Conservation (phyloP, 1,284 basidiomycete genomes). For the Phlebopus sp. region DNA sequence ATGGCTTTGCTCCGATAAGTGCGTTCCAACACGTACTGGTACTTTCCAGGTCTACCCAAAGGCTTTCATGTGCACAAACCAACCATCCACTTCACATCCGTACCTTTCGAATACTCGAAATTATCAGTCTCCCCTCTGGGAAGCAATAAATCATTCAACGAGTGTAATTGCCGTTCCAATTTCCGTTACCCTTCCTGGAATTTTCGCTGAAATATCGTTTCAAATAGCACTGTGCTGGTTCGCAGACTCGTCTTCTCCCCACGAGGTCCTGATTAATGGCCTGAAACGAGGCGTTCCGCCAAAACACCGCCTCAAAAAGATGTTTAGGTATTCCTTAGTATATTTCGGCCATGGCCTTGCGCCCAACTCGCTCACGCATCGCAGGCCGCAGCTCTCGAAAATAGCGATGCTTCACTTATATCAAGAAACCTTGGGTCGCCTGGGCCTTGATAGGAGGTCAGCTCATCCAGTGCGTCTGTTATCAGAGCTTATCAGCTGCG, state of each 20-base stretch:
- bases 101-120: conserved; percentile 61
- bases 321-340: conserved; percentile 50
- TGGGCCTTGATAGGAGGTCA: conserved; percentile 15
- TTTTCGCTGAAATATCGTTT: conserved; percentile 1
- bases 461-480: neutral
- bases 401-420: conserved; percentile 46
- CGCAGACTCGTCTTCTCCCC: conserved; percentile 41
- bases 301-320: conserved; percentile 60
- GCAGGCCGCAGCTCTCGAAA: conserved; percentile 51
- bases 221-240: conserved; percentile 66
- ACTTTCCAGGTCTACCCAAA: conserved; percentile 37
- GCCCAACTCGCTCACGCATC: conserved; percentile 1
- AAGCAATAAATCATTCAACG: conserved; percentile 54
- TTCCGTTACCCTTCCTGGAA: conserved; percentile 8
- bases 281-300: conserved; percentile 71
- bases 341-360: neutral
- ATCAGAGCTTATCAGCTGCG: neutral
- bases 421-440: conserved; percentile 20
- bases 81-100: conserved; percentile 51
- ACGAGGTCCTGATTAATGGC: conserved; percentile 73
- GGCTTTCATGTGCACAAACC: conserved; percentile 51
- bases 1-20: neutral
- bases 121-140: conserved; percentile 31
- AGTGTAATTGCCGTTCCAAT: conserved; percentile 45
- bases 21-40: neutral